A percentile compares a stretch with the other conserved stretches of the same genome.
phyloP scores from a whole-genome alignment of 768 basidiomycete genomes.

The Tulasnella sp. region DNA sequence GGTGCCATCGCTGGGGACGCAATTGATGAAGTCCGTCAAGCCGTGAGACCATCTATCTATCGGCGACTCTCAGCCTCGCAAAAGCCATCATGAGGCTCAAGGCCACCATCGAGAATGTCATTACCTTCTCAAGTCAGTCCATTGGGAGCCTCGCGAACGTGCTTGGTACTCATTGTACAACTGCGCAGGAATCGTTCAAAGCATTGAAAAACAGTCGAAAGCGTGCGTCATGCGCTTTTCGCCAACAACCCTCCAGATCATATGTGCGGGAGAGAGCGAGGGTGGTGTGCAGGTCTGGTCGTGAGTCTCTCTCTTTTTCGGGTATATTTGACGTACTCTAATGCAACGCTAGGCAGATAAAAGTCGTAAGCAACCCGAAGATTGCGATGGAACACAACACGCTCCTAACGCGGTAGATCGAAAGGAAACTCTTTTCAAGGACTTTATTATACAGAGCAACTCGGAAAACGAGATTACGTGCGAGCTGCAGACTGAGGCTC shows the following conservation, averaged over 20 bases:
- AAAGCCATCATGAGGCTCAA: conserved; percentile 44
- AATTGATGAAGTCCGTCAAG: background rate
- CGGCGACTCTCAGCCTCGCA: background rate
- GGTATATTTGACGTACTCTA: background rate
- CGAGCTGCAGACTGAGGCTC: conserved; percentile 58
- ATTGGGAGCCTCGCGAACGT: conserved; percentile 13
- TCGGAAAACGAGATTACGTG: conserved; percentile 67
- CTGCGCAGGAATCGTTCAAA: conserved; percentile 57
- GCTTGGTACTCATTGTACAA: background rate
- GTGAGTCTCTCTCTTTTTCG: conserved; percentile 29
- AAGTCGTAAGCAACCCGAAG: conserved; percentile 14
- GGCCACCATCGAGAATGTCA: conserved; percentile 46
- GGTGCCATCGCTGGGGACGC: conserved; percentile 13
- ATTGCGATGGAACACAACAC: background rate
- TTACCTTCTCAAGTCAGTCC: conserved; percentile 42
- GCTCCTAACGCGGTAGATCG: background rate
- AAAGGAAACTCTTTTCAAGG: conserved; percentile 45
- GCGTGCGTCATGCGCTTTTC: conserved; percentile 73
- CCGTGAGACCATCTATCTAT: background rate
- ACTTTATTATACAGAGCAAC: conserved; percentile 82
- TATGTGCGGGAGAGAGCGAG: conserved; percentile 73
- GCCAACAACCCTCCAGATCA: conserved; percentile 62
- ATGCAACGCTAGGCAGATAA: conserved; percentile 19
- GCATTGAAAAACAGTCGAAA: conserved; percentile 75
- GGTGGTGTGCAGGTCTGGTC: conserved; percentile 85